Base-by-base conservation (phyloP, 2,329 filamentous ascomycete genomes). In the Camillea tinctor region DNA sequence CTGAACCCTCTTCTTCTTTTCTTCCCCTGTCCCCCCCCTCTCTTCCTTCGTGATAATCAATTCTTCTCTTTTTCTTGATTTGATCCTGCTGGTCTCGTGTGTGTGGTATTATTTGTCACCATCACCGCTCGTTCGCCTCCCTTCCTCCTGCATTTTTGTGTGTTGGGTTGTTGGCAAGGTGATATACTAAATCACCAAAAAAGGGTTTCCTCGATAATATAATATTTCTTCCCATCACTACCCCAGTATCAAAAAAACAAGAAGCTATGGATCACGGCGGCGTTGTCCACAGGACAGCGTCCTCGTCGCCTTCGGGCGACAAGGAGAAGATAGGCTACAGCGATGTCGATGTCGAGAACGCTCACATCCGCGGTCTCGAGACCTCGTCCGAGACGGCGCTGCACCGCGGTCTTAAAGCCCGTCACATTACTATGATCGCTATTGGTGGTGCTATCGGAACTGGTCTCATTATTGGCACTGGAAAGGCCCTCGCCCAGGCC, bases 381-480 rank as follows among this genome's bases (percentile, higher is more conserved):
- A 83, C 80, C 17, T 77, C 75, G 55, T 70, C 75, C 26, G 79
- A 81, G 63, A 82, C 80, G 53, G 72, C 74, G 65, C 77, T 84
- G 58, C 80, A 82, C 60, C 78, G 80, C n/a, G 81, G 80, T 22
- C 80, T 84, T 66, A 80, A 82, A 72, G 79, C 81, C 20, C 80
- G 81, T 9, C 81, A 84, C 72, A 83, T 84, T 69, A 82, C 79
- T 70, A 84, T 84, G 81, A 83, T 84, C 74, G 89, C 89, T 66
- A 89, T 92, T 60, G 89, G 89, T 69, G 90, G 90, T 73, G 88
- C 89, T 63, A 87, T 92, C 61, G 89, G 86, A 58, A 91, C 88
- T 56, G 89, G 89, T 73, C 79, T 92, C 58, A 89, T 92, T 65
- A 88, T 92, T 68, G 89, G 89, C 63, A 88, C 84, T 48, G 82